Evolutionary conservation across 306 rosid species (phyloP), one percentile per base, ranked within the genome.

Genomic region (Pachyrhizus erosus): DNA sequence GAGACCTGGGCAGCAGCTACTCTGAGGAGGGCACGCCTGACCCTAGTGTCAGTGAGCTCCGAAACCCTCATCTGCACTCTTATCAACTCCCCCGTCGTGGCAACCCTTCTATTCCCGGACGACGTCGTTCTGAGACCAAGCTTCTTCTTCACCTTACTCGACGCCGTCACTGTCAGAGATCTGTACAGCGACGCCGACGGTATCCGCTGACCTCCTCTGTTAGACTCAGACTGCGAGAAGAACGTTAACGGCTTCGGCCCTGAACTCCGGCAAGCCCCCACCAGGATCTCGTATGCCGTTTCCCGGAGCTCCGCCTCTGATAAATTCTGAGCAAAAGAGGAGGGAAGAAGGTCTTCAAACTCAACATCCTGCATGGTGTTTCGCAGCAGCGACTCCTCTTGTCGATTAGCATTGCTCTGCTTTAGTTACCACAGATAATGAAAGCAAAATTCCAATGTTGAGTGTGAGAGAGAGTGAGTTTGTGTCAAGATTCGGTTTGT

Each of bases 271-370:
- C 92, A 91, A 0, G 93, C 93, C 12, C 81, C 92, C 34, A 94
- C 88, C 2, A 93, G 67, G 86, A 93, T 89, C 93, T 93, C 94
- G 84, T 94, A 94, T 4, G 96, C 93, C 10, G 92, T 89, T 78
- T 91, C 89, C 43, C 92, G 89, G 71, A 91, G 88, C 73, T 94
- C 97, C 78, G 87, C 72, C 29, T 90, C 92, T 1, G 93, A 85
- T 9, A 94, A 57, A 23, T 45, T 33, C 5, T 77, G 62, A 42
- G 84, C 84, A 26, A 90, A 91, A 2, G 92, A 93, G 24, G 86
- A 89, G 15, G 92, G 88, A 48, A 90, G 64, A 24, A 60, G 84
- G 73, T 77, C 91, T 3, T 88, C 85, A 8, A 75, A 71, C 54
- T 75, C 48, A 0, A 88, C 84, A 58, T 82, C 60, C 13, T 91